Evolutionary conservation across 208 protist species (phyloP), one percentile per base, ranked within the genome.

Genomic region (Acanthamoeba divionensis): DNA sequence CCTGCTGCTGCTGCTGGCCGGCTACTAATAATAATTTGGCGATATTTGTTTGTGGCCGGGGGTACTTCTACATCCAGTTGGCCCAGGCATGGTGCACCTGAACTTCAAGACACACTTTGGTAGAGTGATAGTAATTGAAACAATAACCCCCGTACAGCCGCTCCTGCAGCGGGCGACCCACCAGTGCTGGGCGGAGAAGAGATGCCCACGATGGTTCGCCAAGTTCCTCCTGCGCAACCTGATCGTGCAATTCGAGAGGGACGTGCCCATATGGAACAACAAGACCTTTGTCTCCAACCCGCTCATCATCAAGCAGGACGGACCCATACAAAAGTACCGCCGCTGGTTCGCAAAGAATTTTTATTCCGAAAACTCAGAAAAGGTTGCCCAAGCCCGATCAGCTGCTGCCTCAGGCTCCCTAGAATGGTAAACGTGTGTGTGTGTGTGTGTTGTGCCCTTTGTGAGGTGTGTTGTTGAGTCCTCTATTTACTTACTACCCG

Each of bases 251-350:
- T 89, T 89, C 60, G 80, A 89, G 80, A 24, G 80, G n/a, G 80
- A 89, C 60, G 80, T 89, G 38, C 80, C 80, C 55, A 55, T 89
- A 31, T 89, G 80, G 80, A 89, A 89, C 80, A 67, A 89, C 80
- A 89, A 89, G 60, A 75, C 57, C 41, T 89, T 44, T 44, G 41
- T 89, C 24, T 36, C 47, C 33, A 71, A 73, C 24, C 80, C 80
- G 10, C 15, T 77, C 38, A 52, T 89, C 24, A 38, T 83, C 47
- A 83, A 83, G 18, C 52, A 89, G 60, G 80, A 89, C 57, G 80
- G 80, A 5, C 50, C 50, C 57, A 89, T 89, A 36, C 57, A 38
- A 36, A 45, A 73, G 60, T 89, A 73, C 80, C 80, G 80, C 24
- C 80, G 80, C 10, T 89, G 80, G 80, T 71, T 73, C 15, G 57